These are phyloP conservation scores for Cladosporium sp. DNA, from an alignment of 2,329 filamentous ascomycete genomes.

Conservation along the genomic window DNA sequence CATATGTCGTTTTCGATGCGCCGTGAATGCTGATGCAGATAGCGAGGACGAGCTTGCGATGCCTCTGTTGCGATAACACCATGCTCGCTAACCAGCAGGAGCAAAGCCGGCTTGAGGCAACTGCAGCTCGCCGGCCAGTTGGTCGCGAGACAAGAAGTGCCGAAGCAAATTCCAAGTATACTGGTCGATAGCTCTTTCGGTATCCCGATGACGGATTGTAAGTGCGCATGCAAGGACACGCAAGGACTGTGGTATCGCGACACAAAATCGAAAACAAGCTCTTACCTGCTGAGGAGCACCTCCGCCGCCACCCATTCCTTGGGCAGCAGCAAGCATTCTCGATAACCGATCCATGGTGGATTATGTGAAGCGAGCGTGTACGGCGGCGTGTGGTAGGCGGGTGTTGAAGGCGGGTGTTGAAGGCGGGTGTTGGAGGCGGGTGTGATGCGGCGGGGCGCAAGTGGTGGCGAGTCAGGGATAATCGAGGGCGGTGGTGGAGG, in stretches of 20 bases:
- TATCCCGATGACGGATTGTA: neutral
- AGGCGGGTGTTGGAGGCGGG: neutral
- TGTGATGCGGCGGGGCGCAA: constrained; percentile 8
- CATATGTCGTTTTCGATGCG: neutral
- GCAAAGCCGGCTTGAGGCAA: neutral
- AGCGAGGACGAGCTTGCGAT: neutral
- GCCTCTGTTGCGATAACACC: neutral
- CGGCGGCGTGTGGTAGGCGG: constrained; percentile 12
- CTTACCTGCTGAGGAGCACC: constrained; percentile 66
- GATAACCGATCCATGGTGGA: constrained; percentile 84
- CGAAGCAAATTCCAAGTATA: neutral
- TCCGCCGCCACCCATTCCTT: constrained; percentile 67
- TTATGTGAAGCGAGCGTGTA: constrained; percentile 24
- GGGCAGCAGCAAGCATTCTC: constrained; percentile 77
- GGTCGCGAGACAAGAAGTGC: neutral
- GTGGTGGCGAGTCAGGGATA: constrained; percentile 2
- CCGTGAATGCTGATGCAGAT: neutral
- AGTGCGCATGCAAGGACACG: constrained; percentile 1
- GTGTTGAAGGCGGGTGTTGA: neutral
- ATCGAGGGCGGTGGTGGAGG: neutral
- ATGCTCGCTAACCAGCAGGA: neutral
- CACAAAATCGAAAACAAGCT: neutral
- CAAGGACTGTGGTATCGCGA: constrained; percentile 8
- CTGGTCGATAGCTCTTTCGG: constrained; percentile 1
- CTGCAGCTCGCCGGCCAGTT: neutral